phyloP scores from a whole-genome alignment of 1,284 basidiomycete genomes.

The Mycena sp. region DNA sequence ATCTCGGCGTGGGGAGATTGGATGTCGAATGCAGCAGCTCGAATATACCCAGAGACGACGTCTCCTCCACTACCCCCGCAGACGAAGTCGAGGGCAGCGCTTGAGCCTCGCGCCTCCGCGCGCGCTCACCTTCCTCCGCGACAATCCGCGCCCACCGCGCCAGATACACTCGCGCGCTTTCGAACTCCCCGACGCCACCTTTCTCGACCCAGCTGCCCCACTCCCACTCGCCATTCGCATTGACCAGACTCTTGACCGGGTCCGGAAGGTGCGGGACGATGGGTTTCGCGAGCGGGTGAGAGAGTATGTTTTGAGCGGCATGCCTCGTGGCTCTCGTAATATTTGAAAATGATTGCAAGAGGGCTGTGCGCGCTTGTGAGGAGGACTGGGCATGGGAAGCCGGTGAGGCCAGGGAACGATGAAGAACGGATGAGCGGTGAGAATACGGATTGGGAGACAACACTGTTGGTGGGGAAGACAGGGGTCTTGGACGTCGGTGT shows the following conservation, averaged over 20 bases:
- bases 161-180: slow-evolving; percentile 94
- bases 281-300: slow-evolving; percentile 93
- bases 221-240: slow-evolving; percentile 84
- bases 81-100: slow-evolving; percentile 60
- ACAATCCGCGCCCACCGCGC: slow-evolving; percentile 97
- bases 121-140: slow-evolving; percentile 93
- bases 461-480: slow-evolving; percentile 51
- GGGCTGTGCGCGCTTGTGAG: slow-evolving; percentile 77
- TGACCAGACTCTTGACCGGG: slow-evolving; percentile 79
- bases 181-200: slow-evolving; percentile 92
- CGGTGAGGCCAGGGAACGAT: slow-evolving; percentile 72
- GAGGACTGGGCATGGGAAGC: slow-evolving; percentile 56
- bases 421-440: slow-evolving; percentile 77
- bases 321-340: slow-evolving; percentile 90
- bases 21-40: slow-evolving; percentile 84
- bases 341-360: slow-evolving; percentile 88
- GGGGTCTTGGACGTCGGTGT: slow-evolving; percentile 76
- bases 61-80: slow-evolving; percentile 65
- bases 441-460: slow-evolving; percentile 64
- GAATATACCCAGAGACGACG: slow-evolving; percentile 86
- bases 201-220: slow-evolving; percentile 89
- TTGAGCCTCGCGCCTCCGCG: slow-evolving; percentile 80
- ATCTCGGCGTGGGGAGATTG: slow-evolving; percentile 80
- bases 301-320: slow-evolving; percentile 91
- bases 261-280: slow-evolving; percentile 95